Evolutionary conservation across 257 asterid species (phyloP).

Genomic region (Fraxinus pennsylvanica): DNA sequence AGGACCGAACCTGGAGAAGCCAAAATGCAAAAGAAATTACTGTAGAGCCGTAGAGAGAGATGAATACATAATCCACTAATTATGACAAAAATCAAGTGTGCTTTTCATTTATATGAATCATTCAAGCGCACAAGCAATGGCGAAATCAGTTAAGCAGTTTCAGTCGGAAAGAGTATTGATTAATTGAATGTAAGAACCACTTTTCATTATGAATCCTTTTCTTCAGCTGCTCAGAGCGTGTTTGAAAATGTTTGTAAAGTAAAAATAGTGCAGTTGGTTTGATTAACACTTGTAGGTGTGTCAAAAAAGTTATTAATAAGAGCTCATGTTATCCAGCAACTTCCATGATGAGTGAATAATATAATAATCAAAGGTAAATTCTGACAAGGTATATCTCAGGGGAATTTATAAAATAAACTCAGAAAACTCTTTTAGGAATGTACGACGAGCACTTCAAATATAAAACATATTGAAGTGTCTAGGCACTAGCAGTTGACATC

Average conservation of each 20-base stretch:
- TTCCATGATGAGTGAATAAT: background rate
- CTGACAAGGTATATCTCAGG: too few species aligned
- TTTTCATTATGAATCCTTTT: background rate
- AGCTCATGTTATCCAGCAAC: background rate
- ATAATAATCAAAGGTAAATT: background rate
- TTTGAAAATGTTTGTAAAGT: background rate
- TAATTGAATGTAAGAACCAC: background rate
- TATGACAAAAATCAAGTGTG: background rate
- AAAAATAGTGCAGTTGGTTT: background rate
- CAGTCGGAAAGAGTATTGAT: background rate
- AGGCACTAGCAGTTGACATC: background rate
- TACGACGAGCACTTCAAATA: background rate
- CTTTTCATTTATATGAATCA: background rate
- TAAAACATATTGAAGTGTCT: background rate
- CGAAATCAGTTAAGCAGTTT: background rate
- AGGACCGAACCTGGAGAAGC: conserved; percentile 81
- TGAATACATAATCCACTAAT: background rate
- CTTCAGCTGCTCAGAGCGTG: background rate
- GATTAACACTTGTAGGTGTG: background rate
- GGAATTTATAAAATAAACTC: too few species aligned
- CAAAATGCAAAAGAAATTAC: background rate
- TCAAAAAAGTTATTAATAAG: background rate
- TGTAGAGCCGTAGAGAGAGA: background rate
- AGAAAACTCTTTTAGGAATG: background rate
- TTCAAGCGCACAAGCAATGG: background rate